A percentile compares a stretch with the other conserved stretches of the same genome.
These are phyloP conservation scores for Aspergillus unguis DNA, from an alignment of 2,329 filamentous ascomycete genomes.

Conservation along the genomic window DNA sequence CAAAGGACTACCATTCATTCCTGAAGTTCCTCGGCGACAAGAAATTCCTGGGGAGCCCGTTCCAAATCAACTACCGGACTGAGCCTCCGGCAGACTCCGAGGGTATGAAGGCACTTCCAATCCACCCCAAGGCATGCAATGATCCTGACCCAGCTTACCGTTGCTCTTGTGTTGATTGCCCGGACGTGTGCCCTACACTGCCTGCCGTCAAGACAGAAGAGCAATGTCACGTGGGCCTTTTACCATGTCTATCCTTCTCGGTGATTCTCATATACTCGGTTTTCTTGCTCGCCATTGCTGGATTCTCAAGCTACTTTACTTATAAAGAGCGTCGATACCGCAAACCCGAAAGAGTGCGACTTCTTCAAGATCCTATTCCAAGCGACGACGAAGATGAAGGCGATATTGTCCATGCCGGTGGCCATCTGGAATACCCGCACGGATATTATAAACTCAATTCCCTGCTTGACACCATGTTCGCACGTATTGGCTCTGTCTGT, in stretches of 20 bases:
- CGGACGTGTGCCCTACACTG: conserved; percentile 76
- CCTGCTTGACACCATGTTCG: conserved; percentile 75
- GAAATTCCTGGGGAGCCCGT: conserved; percentile 84
- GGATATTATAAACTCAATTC: conserved; percentile 81
- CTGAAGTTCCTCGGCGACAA: conserved; percentile 91
- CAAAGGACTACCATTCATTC: conserved; percentile 82
- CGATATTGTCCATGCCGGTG: conserved; percentile 71
- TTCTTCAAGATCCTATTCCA: conserved; percentile 77
- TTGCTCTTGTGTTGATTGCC: conserved; percentile 93
- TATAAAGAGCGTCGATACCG: conserved; percentile 70
- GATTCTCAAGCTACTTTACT: conserved; percentile 69
- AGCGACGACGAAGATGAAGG: conserved; percentile 95
- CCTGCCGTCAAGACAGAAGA: conserved; percentile 68
- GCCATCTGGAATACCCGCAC: conserved; percentile 74
- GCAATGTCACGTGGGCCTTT: conserved; percentile 74
- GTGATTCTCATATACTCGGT: conserved; percentile 83
- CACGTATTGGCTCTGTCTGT: conserved; percentile 72
- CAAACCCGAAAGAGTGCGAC: conserved; percentile 75
- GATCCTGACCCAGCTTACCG: conserved; percentile 80
- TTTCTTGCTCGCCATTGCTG: conserved; percentile 65
- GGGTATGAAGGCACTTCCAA: conserved; percentile 68
- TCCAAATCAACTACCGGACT: conserved; percentile 90
- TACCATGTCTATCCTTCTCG: conserved; percentile 93
- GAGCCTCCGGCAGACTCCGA: conserved; percentile 56
- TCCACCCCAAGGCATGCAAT: conserved; percentile 81